These are phyloP conservation scores for Yarrowia sp. DNA, from an alignment of 805 yeast species.

Conservation along the genomic window DNA sequence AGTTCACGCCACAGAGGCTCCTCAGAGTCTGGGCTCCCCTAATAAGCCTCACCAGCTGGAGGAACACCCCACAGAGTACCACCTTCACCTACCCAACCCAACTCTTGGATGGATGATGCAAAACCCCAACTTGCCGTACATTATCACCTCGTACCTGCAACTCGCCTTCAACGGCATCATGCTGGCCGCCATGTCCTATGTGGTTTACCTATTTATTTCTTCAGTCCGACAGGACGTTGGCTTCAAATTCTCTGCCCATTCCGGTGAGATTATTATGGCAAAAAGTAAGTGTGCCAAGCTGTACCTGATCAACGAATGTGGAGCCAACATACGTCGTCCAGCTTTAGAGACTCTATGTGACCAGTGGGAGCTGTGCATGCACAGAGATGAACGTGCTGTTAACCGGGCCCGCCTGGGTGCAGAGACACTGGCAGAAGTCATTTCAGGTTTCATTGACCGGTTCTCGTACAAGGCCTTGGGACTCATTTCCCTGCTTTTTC, in stretches of 20 bases:
- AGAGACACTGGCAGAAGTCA: constrained; percentile 70
- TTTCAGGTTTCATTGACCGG: constrained; percentile 68
- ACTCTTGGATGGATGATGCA: constrained; percentile 23
- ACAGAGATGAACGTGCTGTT: constrained; percentile 59
- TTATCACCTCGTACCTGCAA: constrained; percentile 61
- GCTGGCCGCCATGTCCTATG: constrained; percentile 46
- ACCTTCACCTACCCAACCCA: constrained; percentile 12
- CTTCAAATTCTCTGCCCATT: constrained; percentile 55
- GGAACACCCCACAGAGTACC: not conserved
- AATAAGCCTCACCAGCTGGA: not conserved
- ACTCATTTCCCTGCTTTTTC: constrained; percentile 15
- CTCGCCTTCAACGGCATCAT: constrained; percentile 54
- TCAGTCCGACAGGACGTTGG: constrained; percentile 66
- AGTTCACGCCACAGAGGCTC: not conserved
- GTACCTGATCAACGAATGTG: constrained; percentile 67
- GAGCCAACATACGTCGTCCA: constrained; percentile 57
- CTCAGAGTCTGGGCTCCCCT: not conserved
- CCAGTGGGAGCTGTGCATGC: constrained; percentile 77
- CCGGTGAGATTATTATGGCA: constrained; percentile 53
- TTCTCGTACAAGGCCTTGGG: constrained; percentile 43
- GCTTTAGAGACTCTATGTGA: constrained; percentile 67
- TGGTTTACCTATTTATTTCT: constrained; percentile 46
- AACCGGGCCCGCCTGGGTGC: constrained; percentile 69
- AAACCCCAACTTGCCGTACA: constrained; percentile 45
- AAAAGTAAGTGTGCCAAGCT: constrained; percentile 64